These are phyloP conservation scores for Sungouiozyma ichnusensis DNA, from an alignment of 805 yeast species.

Conservation along the genomic window DNA sequence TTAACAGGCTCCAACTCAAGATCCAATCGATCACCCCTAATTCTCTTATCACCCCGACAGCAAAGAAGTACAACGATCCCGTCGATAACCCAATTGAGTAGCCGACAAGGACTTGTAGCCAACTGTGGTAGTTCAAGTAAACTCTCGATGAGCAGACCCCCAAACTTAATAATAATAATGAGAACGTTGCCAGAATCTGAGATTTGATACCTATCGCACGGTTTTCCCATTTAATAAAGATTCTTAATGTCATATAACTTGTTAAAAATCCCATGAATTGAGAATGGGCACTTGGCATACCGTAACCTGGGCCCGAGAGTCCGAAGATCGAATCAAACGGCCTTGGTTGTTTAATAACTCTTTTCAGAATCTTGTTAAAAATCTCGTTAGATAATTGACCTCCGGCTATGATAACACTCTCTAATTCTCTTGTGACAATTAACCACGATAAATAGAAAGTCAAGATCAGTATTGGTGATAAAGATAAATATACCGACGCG, in stretches of 20 bases:
- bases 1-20: background rate
- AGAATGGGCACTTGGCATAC: slow-evolving; percentile 96
- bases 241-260: slow-evolving; percentile 40
- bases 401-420: slow-evolving; percentile 69
- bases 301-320: slow-evolving; percentile 48
- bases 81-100: slow-evolving; percentile 46
- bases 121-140: slow-evolving; percentile 67
- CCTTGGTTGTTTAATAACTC: slow-evolving; percentile 55
- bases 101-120: slow-evolving; percentile 68
- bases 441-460: slow-evolving; percentile 80
- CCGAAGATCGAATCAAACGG: slow-evolving; percentile 35
- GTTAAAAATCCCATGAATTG: slow-evolving; percentile 88
- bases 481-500: slow-evolving; percentile 58
- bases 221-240: slow-evolving; percentile 32
- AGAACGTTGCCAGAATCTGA: background rate
- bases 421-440: slow-evolving; percentile 70
- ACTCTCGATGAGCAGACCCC: slow-evolving; percentile 61
- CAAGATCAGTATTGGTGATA: slow-evolving; percentile 70
- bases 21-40: slow-evolving; percentile 3
- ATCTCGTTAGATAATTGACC: slow-evolving; percentile 80
- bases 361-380: slow-evolving; percentile 58
- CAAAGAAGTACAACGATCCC: slow-evolving; percentile 49
- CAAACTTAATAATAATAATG: slow-evolving; percentile 21
- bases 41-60: slow-evolving; percentile 31
- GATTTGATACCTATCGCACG: background rate